phyloP scores from a whole-genome alignment of 148 eudicot genomes.

The Suaeda aralocaspica region DNA sequence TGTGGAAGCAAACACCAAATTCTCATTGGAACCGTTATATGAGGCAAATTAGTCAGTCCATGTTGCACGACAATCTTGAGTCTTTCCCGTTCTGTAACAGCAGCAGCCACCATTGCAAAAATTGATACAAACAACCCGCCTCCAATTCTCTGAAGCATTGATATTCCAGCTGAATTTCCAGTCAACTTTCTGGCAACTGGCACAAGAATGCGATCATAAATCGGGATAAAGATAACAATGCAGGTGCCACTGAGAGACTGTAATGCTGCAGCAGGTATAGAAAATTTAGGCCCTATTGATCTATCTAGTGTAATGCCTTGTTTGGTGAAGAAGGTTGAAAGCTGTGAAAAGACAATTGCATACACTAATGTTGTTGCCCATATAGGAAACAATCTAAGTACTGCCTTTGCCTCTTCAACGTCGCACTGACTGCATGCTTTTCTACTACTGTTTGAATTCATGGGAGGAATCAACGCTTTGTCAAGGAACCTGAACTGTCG shows the following conservation, averaged over 20 bases:
- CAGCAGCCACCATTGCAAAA: constrained; percentile 39
- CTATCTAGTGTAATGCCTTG: constrained; percentile 62
- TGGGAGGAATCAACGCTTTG: constrained; percentile 17
- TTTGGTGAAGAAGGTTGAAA: constrained; percentile 56
- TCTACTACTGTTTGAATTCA: not conserved
- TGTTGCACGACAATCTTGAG: constrained; percentile 34
- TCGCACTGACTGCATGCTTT: constrained; percentile 25
- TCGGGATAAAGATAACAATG: constrained; percentile 35
- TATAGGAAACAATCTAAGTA: constrained; percentile 53
- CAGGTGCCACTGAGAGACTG: constrained; percentile 29
- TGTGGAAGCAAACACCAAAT: constrained; percentile 67
- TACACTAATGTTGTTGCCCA: constrained; percentile 44
- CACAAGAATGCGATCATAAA: constrained; percentile 52
- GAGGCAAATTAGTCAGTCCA: constrained; percentile 41
- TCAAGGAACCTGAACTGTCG: constrained; percentile 25
- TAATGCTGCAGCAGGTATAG: constrained; percentile 53
- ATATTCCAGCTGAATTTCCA: constrained; percentile 45
- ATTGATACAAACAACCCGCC: constrained; percentile 40
- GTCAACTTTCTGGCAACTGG: constrained; percentile 42
- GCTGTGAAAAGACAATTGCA: constrained; percentile 41
- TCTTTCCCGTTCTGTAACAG: constrained; percentile 37
- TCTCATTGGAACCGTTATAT: constrained; percentile 46
- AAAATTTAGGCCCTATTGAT: constrained; percentile 33
- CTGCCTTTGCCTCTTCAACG: constrained; percentile 55
- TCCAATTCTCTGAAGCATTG: constrained; percentile 65